Base-by-base conservation (phyloP, 768 basidiomycete genomes). In the Leccinum longicurvipes region DNA sequence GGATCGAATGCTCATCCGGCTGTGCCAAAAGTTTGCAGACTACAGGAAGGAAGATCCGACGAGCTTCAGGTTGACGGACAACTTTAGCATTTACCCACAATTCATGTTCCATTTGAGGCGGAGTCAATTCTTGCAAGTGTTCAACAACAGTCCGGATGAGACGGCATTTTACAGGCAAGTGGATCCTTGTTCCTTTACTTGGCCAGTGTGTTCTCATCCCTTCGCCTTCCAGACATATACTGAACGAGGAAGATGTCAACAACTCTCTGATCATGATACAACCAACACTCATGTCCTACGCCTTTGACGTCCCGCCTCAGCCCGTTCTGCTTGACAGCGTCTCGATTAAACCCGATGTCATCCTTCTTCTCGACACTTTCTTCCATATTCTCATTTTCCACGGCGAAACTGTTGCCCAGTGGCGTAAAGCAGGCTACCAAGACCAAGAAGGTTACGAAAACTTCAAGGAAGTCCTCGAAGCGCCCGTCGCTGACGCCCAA, bases 341-440 rank as follows among this genome's bases (percentile, higher is more conserved):
- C 45, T 98, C 96, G 48, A 98, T 98, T 76, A 94, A 96, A 72
- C 90, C 91, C 44, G 97, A 98, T 66, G 93, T 95, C 59, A 87
- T 99, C 67, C 85, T 99, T 28, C 83, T 99, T 10, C 87, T 99
- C 52, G 97, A 99, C 67, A 98, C 96, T 3, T 99, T 96, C 83
- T 98, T 99, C 93, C 96, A 99, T 70, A 97, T 98, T 63, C 87
- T 98, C 65, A 98, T 99, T 72, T 98, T 97, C 88, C 97, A 99
- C 69, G 97, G 97, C 21, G 93, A 96, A 72, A 91, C 93, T 21
- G 82, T 99, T 47, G 95, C 97, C 0, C 89, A 94, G 70, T 99
- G 97, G 97, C 84, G 96, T 50, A 98, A 98, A 73, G 91, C 92
- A 11, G 95, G 94, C 0, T 99, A 98, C 67, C 97, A 98, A 67